Percentiles rank a stretch among this genome's conserved stretches.
phyloP scores from a whole-genome alignment of 1,284 basidiomycete species.

The Vanrija sp. region DNA sequence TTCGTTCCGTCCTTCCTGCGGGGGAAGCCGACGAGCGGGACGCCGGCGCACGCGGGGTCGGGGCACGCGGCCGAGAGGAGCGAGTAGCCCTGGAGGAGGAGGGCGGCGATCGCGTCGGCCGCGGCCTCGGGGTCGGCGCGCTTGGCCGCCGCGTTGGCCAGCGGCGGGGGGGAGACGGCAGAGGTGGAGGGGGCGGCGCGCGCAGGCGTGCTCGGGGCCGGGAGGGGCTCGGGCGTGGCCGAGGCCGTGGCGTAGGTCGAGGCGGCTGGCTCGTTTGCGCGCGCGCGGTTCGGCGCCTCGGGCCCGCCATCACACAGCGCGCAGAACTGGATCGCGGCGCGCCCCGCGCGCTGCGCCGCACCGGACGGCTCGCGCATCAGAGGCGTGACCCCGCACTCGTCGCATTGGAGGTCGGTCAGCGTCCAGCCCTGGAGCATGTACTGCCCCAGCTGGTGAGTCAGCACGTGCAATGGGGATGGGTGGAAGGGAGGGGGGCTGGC shows the following conservation, averaged over 20 bases:
- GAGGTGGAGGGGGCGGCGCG: background rate
- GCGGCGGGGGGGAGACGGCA: slow-evolving; percentile 2
- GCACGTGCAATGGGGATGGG: background rate
- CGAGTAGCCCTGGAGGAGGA: slow-evolving; percentile 45
- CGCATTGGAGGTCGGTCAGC: slow-evolving; percentile 45
- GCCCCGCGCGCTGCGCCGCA: slow-evolving; percentile 24
- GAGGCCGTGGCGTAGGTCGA: background rate
- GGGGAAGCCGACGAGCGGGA: slow-evolving; percentile 47
- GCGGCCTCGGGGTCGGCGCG: slow-evolving; percentile 27
- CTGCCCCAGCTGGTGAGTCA: slow-evolving; percentile 41
- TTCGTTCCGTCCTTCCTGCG: slow-evolving; percentile 27
- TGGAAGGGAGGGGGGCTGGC: background rate
- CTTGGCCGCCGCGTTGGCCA: background rate
- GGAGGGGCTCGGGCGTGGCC: background rate
- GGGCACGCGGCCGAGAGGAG: slow-evolving; percentile 40
- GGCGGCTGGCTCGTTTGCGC: background rate
- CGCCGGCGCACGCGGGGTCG: slow-evolving; percentile 34
- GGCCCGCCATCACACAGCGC: slow-evolving; percentile 48
- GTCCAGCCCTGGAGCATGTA: slow-evolving; percentile 51
- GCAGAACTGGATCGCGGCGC: slow-evolving; percentile 45
- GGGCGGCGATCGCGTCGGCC: slow-evolving; percentile 33
- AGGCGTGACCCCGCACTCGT: slow-evolving; percentile 38
- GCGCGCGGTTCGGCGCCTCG: slow-evolving; percentile 1
- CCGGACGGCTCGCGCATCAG: slow-evolving; percentile 45
- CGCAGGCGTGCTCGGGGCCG: background rate